Percentiles rank a stretch among this genome's conserved stretches.
Conservation (phyloP, 148 eudicot genomes). For the Rhododendron ovatum region DNA sequence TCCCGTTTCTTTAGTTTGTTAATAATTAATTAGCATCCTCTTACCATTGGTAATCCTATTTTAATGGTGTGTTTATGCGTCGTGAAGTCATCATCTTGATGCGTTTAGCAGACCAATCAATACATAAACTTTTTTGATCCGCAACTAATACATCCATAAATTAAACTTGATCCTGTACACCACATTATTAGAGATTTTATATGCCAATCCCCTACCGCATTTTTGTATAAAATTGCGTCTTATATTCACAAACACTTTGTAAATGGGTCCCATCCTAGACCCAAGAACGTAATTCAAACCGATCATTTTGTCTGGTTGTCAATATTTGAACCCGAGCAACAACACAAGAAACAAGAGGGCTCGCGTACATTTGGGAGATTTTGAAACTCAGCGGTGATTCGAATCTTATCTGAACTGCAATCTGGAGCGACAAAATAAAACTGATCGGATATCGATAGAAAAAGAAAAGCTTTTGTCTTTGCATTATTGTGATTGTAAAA, state of each 20-base stretch:
- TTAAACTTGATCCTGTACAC: background rate
- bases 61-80: background rate
- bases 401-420: background rate
- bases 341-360: background rate
- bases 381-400: background rate
- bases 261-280: background rate
- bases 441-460: background rate
- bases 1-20: background rate
- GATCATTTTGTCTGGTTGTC: background rate
- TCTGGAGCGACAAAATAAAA: background rate
- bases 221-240: background rate
- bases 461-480: background rate
- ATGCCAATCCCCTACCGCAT: background rate
- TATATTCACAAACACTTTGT: background rate
- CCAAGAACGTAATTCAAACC: background rate
- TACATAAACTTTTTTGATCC: background rate
- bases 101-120: background rate
- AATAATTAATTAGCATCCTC: background rate
- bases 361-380: background rate
- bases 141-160: background rate
- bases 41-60: background rate
- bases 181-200: background rate
- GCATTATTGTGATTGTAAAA: background rate
- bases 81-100: constrained; percentile 1
- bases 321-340: background rate